Conservation (phyloP, 768 basidiomycete genomes). For the Pleurotus salmoneostramineus region DNA sequence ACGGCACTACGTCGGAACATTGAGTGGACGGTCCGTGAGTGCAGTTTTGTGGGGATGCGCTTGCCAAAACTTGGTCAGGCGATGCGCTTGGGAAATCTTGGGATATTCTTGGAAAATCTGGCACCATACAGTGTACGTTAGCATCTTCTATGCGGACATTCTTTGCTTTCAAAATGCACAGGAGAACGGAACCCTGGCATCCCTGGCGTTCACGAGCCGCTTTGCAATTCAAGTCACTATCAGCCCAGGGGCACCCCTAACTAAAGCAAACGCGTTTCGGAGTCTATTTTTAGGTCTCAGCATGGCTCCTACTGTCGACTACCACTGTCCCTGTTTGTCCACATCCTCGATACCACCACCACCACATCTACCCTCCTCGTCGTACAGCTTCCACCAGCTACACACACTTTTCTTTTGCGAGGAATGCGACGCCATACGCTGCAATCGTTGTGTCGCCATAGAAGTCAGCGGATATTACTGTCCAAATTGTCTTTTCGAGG, state of each 20-base stretch:
- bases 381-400: slow-evolving; percentile 78
- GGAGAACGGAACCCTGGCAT: background rate
- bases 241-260: background rate
- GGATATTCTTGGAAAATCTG: background rate
- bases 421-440: slow-evolving; percentile 94
- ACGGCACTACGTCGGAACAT: background rate
- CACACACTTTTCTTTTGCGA: slow-evolving; percentile 94
- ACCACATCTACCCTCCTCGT: slow-evolving; percentile 73
- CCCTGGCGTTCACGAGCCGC: too few species aligned
- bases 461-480: slow-evolving; percentile 98
- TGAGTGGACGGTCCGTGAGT: background rate
- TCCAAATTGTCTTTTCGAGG: slow-evolving; percentile 97
- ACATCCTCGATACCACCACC: slow-evolving; percentile 60
- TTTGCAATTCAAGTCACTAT: background rate
- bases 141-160: background rate
- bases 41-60: background rate
- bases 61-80: background rate
- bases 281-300: background rate
- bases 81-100: background rate
- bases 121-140: too few species aligned
- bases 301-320: slow-evolving; percentile 40
- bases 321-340: slow-evolving; percentile 76
- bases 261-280: background rate
- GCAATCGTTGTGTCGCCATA: slow-evolving; percentile 85
- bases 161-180: background rate